phyloP scores from a whole-genome alignment of 1,284 basidiomycete species.

The Puccinia polysora region DNA sequence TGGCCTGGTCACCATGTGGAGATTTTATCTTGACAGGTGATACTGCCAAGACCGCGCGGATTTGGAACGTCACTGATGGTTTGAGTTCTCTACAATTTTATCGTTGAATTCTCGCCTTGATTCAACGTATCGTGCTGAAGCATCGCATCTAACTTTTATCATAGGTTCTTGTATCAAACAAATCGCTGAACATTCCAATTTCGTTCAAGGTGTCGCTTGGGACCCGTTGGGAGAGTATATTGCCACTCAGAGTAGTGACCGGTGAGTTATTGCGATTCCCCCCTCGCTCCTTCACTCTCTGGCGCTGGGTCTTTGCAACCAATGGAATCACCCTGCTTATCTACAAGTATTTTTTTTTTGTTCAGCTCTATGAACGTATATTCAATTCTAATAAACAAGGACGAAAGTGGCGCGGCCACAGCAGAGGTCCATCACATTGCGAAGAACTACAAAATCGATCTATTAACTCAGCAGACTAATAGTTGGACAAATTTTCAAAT shows the following conservation, averaged over 20 bases:
- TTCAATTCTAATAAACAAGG: slow-evolving; percentile 41
- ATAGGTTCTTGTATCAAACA: slow-evolving; percentile 62
- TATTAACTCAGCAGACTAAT: slow-evolving; percentile 65
- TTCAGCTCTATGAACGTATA: slow-evolving; percentile 50
- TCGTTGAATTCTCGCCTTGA: neutral
- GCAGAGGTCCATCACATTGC: slow-evolving; percentile 84
- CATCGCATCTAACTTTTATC: neutral
- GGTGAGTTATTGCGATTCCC: slow-evolving; percentile 54
- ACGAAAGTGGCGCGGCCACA: slow-evolving; percentile 40
- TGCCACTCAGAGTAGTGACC: slow-evolving; percentile 86
- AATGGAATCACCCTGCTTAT: neutral
- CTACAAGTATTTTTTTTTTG: neutral
- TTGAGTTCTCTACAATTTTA: slow-evolving; percentile 45
- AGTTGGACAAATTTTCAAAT: slow-evolving; percentile 25
- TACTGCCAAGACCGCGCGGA: slow-evolving; percentile 88
- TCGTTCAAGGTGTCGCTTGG: slow-evolving; percentile 94
- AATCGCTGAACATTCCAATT: slow-evolving; percentile 84
- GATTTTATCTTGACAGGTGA: slow-evolving; percentile 90
- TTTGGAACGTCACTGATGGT: slow-evolving; percentile 75
- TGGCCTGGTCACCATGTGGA: slow-evolving; percentile 93
- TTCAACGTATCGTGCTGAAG: neutral
- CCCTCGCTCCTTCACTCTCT: slow-evolving; percentile 43
- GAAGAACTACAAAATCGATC: slow-evolving; percentile 69
- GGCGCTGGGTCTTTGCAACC: neutral
- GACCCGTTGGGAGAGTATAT: slow-evolving; percentile 91